Base-by-base conservation (phyloP, 2,329 filamentous ascomycete species). In the Diaporthe australafricana region DNA sequence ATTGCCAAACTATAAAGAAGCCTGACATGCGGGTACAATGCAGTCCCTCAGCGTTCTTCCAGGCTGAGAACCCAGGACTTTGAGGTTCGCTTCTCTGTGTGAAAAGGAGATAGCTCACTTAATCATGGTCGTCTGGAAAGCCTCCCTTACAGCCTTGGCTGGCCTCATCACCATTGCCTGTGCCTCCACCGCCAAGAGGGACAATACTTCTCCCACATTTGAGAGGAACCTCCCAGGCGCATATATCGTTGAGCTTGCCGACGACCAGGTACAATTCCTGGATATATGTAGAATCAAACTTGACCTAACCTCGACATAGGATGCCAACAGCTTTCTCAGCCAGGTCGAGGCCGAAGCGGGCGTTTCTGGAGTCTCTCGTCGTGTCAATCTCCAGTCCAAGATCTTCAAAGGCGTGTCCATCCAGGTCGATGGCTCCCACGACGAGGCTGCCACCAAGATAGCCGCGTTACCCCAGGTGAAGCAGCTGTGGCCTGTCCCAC, bases 401-500 rank as follows among this genome's bases (percentile, higher is more conserved):
- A 70, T 77, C 12, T 78, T 78, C 72, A 74, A 71, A 35, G 76
- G 76, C 3, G 73, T 75, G 8, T 77, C 76, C 2, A 75, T 78
- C 67, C 70, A 71, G 20, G 42, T 70, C 35, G 65, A 56, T 14
- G 68, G 69, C 38, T 35, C 22, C 2, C 38, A 75, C 42, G n/a
- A 55, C 12, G 72, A 73, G 8, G 52, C 71, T 25, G 70, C 74
- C 32, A 67, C 67, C 47, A 74, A 67, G 72, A 76, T 81, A 27
- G 73, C 75, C 53, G 75, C 70, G 27, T 60, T 77, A 53, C 60
- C 76, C 52, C 70, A 70, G 6, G 77, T 81, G 67, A 79, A 78
- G 75, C 75, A 74, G 20, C 70, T 80, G 27, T 82, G 79, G 79
- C 79, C 80, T 2, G 76, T 81, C 25, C 75, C 75, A 22, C 73